phyloP scores from a whole-genome alignment of 805 yeast species.

The Priceomyces carsonii region DNA sequence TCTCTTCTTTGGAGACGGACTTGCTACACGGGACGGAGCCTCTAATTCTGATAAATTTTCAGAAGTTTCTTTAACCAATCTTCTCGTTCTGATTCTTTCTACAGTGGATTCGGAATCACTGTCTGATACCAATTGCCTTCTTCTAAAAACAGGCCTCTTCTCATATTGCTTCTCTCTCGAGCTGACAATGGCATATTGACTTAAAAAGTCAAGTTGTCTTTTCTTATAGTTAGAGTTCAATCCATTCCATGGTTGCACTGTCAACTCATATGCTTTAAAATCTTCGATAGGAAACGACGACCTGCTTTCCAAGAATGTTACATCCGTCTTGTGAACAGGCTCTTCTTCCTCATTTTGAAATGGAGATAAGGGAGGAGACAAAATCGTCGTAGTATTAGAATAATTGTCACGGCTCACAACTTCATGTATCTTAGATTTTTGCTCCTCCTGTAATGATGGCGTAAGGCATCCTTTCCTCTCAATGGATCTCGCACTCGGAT shows the following conservation, averaged over 20 bases:
- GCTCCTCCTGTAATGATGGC: slow-evolving; percentile 2
- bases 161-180: slow-evolving; percentile 8
- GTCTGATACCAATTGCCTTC: slow-evolving; percentile 24
- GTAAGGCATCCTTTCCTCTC: slow-evolving; percentile 6
- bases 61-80: slow-evolving; percentile 45
- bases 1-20: slow-evolving; percentile 40
- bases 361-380: slow-evolving; percentile 50
- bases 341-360: slow-evolving; percentile 20
- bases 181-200: slow-evolving; percentile 45
- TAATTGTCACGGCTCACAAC: not conserved
- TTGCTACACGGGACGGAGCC: slow-evolving; percentile 4
- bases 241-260: slow-evolving; percentile 53
- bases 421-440: slow-evolving; percentile 1
- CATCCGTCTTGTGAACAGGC: not conserved
- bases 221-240: slow-evolving; percentile 47
- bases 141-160: slow-evolving; percentile 11
- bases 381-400: slow-evolving; percentile 22
- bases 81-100: slow-evolving; percentile 62
- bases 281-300: slow-evolving; percentile 51
- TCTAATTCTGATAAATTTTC: slow-evolving; percentile 10
- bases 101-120: slow-evolving; percentile 32
- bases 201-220: slow-evolving; percentile 52
- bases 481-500: slow-evolving; percentile 4
- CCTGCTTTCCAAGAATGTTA: slow-evolving; percentile 16
- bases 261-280: slow-evolving; percentile 45